Evolutionary conservation across 768 basidiomycete genomes (phyloP), one percentile per base, ranked within the genome.

Genomic region (Xerocomellus intermedius): DNA sequence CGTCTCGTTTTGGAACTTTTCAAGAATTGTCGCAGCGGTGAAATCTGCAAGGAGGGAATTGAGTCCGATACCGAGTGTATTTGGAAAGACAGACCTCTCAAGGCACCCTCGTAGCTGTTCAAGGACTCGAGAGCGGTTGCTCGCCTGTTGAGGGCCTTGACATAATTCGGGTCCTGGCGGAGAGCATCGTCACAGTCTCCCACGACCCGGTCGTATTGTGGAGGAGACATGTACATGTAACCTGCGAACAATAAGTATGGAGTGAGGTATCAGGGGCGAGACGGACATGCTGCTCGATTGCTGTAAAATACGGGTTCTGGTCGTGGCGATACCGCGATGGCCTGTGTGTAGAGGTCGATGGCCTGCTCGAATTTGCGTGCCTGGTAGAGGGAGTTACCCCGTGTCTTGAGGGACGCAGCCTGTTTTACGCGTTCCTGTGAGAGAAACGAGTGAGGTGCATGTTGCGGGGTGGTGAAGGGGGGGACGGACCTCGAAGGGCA

Each of bases 11-110:
- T 86, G 80, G 83, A 98, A 97, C 65, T 87, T 86, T 71, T 95
- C 93, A 39, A 99, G 81, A 60, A 99, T 96, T 16, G 95, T 94
- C 0, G 91, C 87, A n/a, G 96, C 92, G 0, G 96, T 98, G 77
- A 86, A 98, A 71, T 99, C 96, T 94, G 32, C 13, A 39, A 32
- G 19, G 42, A 3, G 21, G 8, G 2, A 10, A 48, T 44, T 44
- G 24, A 47, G 46, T 38, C 17, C 28, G 33, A 39, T 12, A 16
- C 2, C 8, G 10, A 48, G 3, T 3, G 41, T 39, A 24, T 19
- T 19, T 1, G 26, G 33, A 50, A 54, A 41, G 5, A 70, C 82
- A 12, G 52, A 92, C 92, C 93, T 64, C 91, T 80, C 36, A 97
- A 66, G 32, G 95, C 81, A 45, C 94, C 89, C 58, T 91, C 83